phyloP scores from a whole-genome alignment of 1,284 basidiomycete genomes.

The Pholiota adiposa region DNA sequence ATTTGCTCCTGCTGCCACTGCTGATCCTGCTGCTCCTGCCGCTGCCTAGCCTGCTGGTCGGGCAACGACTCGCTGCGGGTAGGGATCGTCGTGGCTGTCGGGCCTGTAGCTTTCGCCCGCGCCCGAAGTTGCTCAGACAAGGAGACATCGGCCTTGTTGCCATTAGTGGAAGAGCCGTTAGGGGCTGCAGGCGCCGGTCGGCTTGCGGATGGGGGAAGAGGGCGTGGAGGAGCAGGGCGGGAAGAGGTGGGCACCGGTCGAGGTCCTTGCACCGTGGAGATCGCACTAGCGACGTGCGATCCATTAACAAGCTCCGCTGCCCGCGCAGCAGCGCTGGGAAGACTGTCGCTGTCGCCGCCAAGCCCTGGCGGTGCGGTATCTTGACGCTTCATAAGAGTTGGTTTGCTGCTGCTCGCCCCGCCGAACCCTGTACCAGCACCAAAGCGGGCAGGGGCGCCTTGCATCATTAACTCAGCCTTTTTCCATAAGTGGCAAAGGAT shows the following conservation, averaged over 20 bases:
- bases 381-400: constrained; percentile 51
- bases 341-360: constrained; percentile 47
- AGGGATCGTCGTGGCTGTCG: constrained; percentile 41
- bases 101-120: constrained; percentile 61
- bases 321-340: constrained; percentile 52
- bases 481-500: constrained; percentile 3
- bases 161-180: constrained; percentile 27
- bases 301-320: constrained; percentile 70
- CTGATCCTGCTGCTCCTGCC: constrained; percentile 32
- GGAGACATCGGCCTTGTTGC: constrained; percentile 51
- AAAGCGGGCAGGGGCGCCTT: constrained; percentile 72
- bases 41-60: constrained; percentile 30
- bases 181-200: constrained; percentile 65
- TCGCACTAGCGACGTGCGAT: constrained; percentile 46
- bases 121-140: constrained; percentile 65
- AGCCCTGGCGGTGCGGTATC: constrained; percentile 60
- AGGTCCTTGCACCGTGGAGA: constrained; percentile 32
- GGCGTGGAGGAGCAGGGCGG: constrained; percentile 51
- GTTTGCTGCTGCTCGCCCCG: constrained; percentile 59
- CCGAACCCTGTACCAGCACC: constrained; percentile 86
- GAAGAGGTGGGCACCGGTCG: constrained; percentile 43
- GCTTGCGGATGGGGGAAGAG: constrained; percentile 43
- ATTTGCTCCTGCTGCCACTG: constrained; percentile 31
- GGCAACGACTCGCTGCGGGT: constrained; percentile 53
- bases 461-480: constrained; percentile 23